Conservation (phyloP, 2,329 filamentous ascomycete genomes). For the Kalmusia sp. region DNA sequence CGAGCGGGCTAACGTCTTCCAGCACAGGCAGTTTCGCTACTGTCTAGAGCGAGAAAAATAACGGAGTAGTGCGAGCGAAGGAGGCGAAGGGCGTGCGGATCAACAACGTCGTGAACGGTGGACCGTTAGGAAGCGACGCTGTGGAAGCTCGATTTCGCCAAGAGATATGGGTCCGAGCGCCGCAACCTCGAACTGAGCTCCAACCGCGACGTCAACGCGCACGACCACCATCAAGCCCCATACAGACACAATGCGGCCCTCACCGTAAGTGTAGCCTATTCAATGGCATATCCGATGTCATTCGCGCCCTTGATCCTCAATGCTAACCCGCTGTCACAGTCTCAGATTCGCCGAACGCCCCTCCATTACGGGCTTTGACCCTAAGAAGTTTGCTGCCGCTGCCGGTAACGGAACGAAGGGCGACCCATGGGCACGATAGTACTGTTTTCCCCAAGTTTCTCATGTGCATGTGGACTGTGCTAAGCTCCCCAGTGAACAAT, state of each 20-base stretch:
- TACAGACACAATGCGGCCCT: slow-evolving; percentile 29
- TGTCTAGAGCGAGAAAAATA: neutral
- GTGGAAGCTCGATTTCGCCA: slow-evolving; percentile 10
- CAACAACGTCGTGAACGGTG: neutral
- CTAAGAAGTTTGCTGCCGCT: slow-evolving; percentile 77
- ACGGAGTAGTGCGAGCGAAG: neutral
- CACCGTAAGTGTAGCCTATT: slow-evolving; percentile 27
- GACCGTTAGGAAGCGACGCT: neutral
- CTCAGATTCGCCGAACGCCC: slow-evolving; percentile 62
- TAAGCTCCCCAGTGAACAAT: slow-evolving; percentile 75
- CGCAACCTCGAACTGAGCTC: slow-evolving; percentile 20
- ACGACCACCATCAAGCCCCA: slow-evolving; percentile 24
- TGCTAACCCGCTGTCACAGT: slow-evolving; percentile 28
- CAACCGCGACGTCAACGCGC: slow-evolving; percentile 26
- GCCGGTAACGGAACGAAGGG: slow-evolving; percentile 66
- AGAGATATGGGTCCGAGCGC: slow-evolving; percentile 12
- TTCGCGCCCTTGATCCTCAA: neutral
- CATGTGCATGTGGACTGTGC: slow-evolving; percentile 11
- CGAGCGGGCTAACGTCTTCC: neutral
- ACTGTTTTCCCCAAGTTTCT: slow-evolving; percentile 40
- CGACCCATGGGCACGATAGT: slow-evolving; percentile 71
- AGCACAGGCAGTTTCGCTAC: neutral
- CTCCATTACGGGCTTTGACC: slow-evolving; percentile 93
- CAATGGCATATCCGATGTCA: slow-evolving; percentile 8
- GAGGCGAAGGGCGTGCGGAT: slow-evolving; percentile 3